These are phyloP conservation scores for Cudoniella acicularis DNA, from an alignment of 495 filamentous ascomycete genomes.

Conservation along the genomic window DNA sequence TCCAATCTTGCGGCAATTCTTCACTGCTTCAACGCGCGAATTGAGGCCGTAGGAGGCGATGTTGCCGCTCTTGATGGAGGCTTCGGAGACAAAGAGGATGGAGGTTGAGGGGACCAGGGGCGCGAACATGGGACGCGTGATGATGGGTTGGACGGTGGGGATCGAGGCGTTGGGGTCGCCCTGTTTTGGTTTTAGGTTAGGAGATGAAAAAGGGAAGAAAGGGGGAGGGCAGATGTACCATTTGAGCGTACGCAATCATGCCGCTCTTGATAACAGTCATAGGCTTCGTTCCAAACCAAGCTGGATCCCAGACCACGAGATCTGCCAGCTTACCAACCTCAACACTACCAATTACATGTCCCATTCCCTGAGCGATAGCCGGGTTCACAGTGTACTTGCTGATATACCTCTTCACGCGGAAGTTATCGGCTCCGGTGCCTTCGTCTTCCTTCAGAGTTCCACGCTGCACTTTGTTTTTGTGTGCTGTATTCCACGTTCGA, in stretches of 20 bases:
- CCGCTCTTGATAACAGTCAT: conserved; percentile 82
- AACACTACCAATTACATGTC: conserved; percentile 80
- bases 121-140: conserved; percentile 86
- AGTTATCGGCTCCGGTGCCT: conserved; percentile 83
- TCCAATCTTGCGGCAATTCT: conserved; percentile 70
- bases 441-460: conserved; percentile 75
- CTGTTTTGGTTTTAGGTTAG: conserved; percentile 39
- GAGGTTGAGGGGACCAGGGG: conserved; percentile 65
- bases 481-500: conserved; percentile 95
- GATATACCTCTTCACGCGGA: conserved; percentile 88
- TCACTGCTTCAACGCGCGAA: conserved; percentile 79
- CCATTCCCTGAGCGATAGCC: conserved; percentile 89
- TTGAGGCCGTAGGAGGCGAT: conserved; percentile 69
- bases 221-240: conserved; percentile 51
- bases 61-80: conserved; percentile 59
- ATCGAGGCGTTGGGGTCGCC: conserved; percentile 94
- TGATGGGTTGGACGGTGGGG: conserved; percentile 82
- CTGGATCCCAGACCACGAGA: conserved; percentile 83
- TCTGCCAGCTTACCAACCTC: conserved; percentile 92
- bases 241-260: conserved; percentile 79
- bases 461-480: conserved; percentile 93
- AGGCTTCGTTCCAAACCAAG: conserved; percentile 88
- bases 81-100: conserved; percentile 80
- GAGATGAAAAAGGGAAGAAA: not conserved
- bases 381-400: conserved; percentile 99